Evolutionary conservation across 495 filamentous ascomycete genomes (phyloP), one percentile per base, ranked within the genome.

Genomic region (Acidomyces sp.): DNA sequence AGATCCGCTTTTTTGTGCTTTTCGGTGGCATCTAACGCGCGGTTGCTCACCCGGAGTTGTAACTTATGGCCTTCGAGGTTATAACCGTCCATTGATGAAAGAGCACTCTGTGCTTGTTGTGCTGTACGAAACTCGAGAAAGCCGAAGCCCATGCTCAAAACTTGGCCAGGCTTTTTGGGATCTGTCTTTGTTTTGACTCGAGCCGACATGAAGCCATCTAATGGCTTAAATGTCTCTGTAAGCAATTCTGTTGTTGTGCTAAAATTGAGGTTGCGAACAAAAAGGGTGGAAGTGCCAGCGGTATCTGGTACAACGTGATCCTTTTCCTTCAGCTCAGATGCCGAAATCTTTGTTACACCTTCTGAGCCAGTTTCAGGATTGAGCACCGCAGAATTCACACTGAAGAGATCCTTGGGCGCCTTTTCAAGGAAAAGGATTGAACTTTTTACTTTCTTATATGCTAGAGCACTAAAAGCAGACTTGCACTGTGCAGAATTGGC

Each of bases 71-170:
- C 75, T 43, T 92, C 85, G 12, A 99, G 72, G 32, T 70, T 71
- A 55, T 83, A 75, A 34, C 84, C 85, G 56, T 95, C 76, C 86
- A 99, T 93, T 19, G 76, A 74, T 46, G 69, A 69, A 34, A 80
- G 65, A 27, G 87, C 90, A 13, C 80, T 76, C 42, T 83, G 71
- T 7, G 88, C 88, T 32, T 85, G 73, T 12, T 62, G 69, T 44
- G 81, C 82, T 39, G 74, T 77, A 26, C 67, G 69, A 60, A 99
- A 99, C 42, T 93, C 86, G 37, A 80, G 73, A 51, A 99, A 99
- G 28, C 86, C 90, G 56, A 93, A 95, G 6, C 90, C 90, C 88
- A 95, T 95, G 51, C 82, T 92, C 31, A 96, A 73, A 2, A 75
- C 66, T 58, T 87, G 78, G 4, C 77, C 85, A 1, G 83, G 78